phyloP scores from a whole-genome alignment of 495 filamentous ascomycete genomes.

The Podospora appendiculata region DNA sequence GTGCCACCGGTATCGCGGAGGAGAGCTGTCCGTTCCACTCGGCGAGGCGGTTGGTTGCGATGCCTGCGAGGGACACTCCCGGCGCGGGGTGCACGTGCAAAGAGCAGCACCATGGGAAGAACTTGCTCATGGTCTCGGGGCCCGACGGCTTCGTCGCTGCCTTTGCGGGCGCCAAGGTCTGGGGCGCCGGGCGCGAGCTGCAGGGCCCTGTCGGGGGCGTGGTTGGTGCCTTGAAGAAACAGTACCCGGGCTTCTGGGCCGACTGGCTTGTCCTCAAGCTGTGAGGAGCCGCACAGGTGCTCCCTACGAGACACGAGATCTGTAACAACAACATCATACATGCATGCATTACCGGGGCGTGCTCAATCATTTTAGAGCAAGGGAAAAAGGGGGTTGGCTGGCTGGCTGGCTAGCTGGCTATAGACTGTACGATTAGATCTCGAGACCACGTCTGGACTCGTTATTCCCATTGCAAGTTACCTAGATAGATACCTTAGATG shows the following conservation, averaged over 20 bases:
- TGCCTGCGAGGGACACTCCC: neutral
- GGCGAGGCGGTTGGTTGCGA: neutral
- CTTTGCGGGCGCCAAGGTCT: conserved; percentile 71
- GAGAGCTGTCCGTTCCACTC: neutral
- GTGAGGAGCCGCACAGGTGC: too few species aligned
- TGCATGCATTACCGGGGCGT: too few species aligned
- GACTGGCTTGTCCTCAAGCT: conserved; percentile 47
- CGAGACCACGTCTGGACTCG: too few species aligned
- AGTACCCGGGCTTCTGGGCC: conserved; percentile 8
- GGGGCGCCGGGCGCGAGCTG: conserved; percentile 59
- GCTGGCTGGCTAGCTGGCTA: too few species aligned
- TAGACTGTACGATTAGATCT: too few species aligned
- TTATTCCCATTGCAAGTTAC: too few species aligned
- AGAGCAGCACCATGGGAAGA: conserved; percentile 23
- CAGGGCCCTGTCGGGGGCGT: conserved; percentile 52
- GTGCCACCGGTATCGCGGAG: too few species aligned
- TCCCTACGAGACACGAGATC: too few species aligned
- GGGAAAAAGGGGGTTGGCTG: too few species aligned
- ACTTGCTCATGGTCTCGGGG: conserved; percentile 72
- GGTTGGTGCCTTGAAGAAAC: conserved; percentile 23
- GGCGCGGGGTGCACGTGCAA: neutral
- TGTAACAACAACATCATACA: too few species aligned
- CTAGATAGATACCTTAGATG: too few species aligned
- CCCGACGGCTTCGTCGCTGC: conserved; percentile 81
- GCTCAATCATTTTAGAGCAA: too few species aligned